Evolutionary conservation across 1,139 yeast genomes (phyloP), one percentile per base, ranked within the genome.

Genomic region (Kodamaea plutei): DNA sequence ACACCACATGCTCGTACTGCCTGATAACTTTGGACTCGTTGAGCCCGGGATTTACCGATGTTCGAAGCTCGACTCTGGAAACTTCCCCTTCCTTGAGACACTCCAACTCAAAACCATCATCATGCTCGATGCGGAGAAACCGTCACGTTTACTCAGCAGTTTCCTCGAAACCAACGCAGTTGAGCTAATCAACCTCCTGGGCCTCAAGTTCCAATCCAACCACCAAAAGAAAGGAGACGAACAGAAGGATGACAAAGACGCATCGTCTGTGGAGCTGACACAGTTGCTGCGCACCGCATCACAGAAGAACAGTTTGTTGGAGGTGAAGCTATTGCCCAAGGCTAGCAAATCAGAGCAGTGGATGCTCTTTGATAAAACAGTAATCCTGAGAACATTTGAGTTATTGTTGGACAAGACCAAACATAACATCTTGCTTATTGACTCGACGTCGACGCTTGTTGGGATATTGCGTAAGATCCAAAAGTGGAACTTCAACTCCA

Each of bases 401-500:
- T 56, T 79, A 12, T 50, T 85, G 5, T 61, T 91, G 28, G 79
- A 89, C 50, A 68, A 64, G 33, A 56, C 74, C 12, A 77, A 79
- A 44, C 79, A 83, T 49, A 88, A 88, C 33, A 54, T 84, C 7
- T 59, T 91, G 23, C 56, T 91, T 10, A 78, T 91, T 18, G 97
- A 91, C 50, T 75, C 84, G 32, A 79, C 91, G 2, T 81, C 84
- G 35, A 77, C 93, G 3, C 68, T 89, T 17, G 74, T 87, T 5
- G 96, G 96, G 1, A 66, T 88, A 2, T 58, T 91, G 20, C 64
- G 98, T 33, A 80, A 82, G 51, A 67, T 88, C 21, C 94, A 85
- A 55, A 83, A 83, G 55, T 89, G 96, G 97, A 81, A 79, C 44
- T 83, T 84, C 50, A 79, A 88, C 21, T 79, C 93, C 15, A 78